Conservation (phyloP, 78 protist species). For the Thecamonas trahens region DNA sequence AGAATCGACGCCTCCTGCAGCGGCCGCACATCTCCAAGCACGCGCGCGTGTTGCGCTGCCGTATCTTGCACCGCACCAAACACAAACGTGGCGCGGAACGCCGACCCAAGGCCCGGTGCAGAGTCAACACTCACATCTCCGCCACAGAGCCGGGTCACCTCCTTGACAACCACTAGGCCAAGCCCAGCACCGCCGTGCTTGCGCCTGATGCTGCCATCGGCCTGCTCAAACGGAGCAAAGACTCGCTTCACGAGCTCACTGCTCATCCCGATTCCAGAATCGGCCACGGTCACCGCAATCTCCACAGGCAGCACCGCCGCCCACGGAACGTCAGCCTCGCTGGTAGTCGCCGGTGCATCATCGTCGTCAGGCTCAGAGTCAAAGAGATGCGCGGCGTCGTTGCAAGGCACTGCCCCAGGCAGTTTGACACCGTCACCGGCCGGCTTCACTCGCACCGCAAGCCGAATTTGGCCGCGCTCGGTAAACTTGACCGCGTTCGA, state of each 20-base stretch:
- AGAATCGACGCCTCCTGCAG: too few species aligned
- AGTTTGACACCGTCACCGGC: too few species aligned
- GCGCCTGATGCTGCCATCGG: constrained; percentile 65
- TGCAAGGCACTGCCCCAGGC: too few species aligned
- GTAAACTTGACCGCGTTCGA: constrained; percentile 46
- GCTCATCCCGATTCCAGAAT: constrained; percentile 49
- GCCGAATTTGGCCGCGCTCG: constrained; percentile 27
- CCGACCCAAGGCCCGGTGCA: constrained; percentile 34
- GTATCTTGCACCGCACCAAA: not conserved
- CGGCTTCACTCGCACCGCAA: too few species aligned
- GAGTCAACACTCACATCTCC: constrained; percentile 35
- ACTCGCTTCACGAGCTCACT: constrained; percentile 38
- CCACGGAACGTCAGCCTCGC: not conserved
- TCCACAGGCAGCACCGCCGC: not conserved
- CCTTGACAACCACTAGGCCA: constrained; percentile 40
- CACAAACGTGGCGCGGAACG: constrained; percentile 6
- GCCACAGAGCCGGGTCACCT: constrained; percentile 41
- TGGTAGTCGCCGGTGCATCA: constrained; percentile 9
- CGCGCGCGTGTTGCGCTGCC: too few species aligned
- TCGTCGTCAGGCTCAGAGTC: constrained; percentile 51
- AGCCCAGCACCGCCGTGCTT: constrained; percentile 70
- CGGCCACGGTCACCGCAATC: constrained; percentile 38
- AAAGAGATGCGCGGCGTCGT: too few species aligned
- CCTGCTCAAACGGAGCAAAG: constrained; percentile 57
- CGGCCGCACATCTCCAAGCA: too few species aligned